Evolutionary conservation across 768 basidiomycete genomes (phyloP), one percentile per base, ranked within the genome.

Genomic region (Xerocomellus chrysenteron): DNA sequence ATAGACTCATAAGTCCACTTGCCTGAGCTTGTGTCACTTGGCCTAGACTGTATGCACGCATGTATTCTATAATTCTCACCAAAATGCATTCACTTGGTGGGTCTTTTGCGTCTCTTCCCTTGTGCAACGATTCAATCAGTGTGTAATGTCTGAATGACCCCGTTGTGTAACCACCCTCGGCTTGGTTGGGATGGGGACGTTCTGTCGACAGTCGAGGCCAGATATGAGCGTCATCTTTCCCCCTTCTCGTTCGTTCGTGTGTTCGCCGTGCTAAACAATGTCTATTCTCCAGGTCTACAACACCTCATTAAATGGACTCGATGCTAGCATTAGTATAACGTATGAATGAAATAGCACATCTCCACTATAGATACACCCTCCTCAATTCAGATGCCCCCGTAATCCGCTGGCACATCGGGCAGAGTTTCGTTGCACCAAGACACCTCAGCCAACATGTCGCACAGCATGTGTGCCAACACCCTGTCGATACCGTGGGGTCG

Each of bases 1-100:
- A 28, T 67, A 97, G 94, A 77, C 82, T 97, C 68, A 91, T 97
- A 75, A 95, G 92, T 72, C 94, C 94, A 24, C 84, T 96, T 64
- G 94, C 94, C 68, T 97, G 73, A 86, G 39, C 17, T 11, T 32
- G 7, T 26, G 9, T 41, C 33, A 12, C 53, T 49, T 7, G 45
- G n/a, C 37, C 51, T 57, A 65, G 56, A 59, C 60, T 50, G 56
- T 59, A 68, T 60, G 45, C 56, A 51, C 48, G 8, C 50, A 55
- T 73, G 65, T 68, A 66, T 53, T 58, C 56, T 65, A 65, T 73
- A 69, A 64, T 73, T 39, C 52, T 41, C 57, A 30, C 41, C 47
- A 45, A 67, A 68, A 59, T 59, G 54, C 50, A 52, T 54, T 2
- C 37, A 19, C 32, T 5, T 13, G 53, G 79, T 80, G 70, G 74